Evolutionary conservation across 2,329 filamentous ascomycete species (phyloP).

Genomic region (Epichloe typhina): DNA sequence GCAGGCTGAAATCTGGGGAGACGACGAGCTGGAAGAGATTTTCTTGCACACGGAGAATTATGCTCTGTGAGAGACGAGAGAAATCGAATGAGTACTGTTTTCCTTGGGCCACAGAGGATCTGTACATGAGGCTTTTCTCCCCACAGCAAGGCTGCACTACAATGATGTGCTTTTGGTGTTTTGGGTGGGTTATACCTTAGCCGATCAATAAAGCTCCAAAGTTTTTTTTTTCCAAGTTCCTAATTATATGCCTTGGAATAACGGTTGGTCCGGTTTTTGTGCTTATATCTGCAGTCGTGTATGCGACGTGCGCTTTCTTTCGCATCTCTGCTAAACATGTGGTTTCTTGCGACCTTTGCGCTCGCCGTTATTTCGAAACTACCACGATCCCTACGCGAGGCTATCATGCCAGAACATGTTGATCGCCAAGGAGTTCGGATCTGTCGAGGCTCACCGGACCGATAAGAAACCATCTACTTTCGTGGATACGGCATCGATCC

Average conservation of each 20-base stretch:
- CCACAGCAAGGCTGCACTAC: no score
- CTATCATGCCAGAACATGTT: constrained; percentile 3
- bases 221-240: no score
- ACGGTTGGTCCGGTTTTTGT: background rate
- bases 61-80: constrained; percentile 42
- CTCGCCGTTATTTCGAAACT: background rate
- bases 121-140: background rate
- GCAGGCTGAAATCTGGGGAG: constrained; percentile 72
- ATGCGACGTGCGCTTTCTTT: no score
- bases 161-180: no score
- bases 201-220: no score
- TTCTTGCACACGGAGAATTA: constrained; percentile 95
- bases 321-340: background rate
- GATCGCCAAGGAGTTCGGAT: background rate
- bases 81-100: background rate
- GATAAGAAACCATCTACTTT: background rate
- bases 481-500: background rate
- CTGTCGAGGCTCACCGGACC: background rate
- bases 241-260: background rate
- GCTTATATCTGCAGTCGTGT: background rate
- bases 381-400: constrained; percentile 1
- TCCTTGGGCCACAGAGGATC: background rate
- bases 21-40: constrained; percentile 71
- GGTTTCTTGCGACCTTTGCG: background rate
- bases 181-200: background rate